phyloP scores from a whole-genome alignment of 2,329 filamentous ascomycete genomes.

The Scytalidium lignicola region DNA sequence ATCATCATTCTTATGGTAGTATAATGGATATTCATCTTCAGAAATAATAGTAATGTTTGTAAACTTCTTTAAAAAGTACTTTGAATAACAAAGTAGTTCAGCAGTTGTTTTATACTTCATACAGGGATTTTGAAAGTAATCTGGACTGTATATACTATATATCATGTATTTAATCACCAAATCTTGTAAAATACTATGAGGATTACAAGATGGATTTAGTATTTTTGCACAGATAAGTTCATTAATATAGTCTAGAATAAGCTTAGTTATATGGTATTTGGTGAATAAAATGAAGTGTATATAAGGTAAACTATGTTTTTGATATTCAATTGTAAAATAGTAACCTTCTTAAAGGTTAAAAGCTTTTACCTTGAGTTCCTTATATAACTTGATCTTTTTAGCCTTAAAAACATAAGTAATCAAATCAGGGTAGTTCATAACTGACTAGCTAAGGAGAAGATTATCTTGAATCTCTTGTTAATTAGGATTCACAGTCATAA shows the following conservation, averaged over 20 bases:
- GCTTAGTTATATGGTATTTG: not conserved
- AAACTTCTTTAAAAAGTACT: not conserved
- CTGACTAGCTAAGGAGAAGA: not conserved
- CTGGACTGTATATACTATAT: not conserved
- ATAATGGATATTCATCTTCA: not conserved
- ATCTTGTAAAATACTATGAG: not conserved
- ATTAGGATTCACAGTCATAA: not conserved
- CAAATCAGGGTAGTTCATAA: conserved; percentile 2
- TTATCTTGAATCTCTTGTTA: conserved; percentile 2
- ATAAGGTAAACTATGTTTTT: conserved; percentile 5
- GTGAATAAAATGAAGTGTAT: conserved; percentile 1
- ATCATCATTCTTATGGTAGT: not conserved
- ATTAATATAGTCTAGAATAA: not conserved
- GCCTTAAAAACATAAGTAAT: conserved; percentile 1
- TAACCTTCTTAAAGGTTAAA: conserved; percentile 1
- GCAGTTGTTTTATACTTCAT: not conserved
- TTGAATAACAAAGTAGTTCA: not conserved
- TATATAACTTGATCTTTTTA: conserved; percentile 1
- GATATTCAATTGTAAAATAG: conserved; percentile 6
- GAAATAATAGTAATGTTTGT: not conserved
- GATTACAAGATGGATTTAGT: not conserved
- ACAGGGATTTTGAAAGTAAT: not conserved
- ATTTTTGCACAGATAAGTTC: conserved; percentile 2
- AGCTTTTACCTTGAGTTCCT: not conserved
- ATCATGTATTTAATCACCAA: not conserved